Percentiles rank a stretch among this genome's conserved stretches.
phyloP scores from a whole-genome alignment of 2,329 filamentous ascomycete species.

The Alternaria panax region DNA sequence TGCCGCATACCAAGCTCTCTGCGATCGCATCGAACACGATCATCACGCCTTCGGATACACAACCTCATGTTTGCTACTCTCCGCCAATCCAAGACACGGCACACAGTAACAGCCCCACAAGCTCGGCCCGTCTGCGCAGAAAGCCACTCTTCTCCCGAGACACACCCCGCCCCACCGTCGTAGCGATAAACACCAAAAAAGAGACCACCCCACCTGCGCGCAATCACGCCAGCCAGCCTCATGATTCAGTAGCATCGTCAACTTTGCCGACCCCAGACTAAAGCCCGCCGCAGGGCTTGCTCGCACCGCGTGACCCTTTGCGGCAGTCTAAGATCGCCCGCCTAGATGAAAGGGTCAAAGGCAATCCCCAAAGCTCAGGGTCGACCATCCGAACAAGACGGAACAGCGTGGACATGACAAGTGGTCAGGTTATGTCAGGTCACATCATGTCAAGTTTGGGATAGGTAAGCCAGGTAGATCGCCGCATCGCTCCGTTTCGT shows the following conservation, averaged over 20 bases:
- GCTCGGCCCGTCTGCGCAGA: slow-evolving; percentile 12
- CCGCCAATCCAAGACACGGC: not conserved
- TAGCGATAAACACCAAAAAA: not conserved
- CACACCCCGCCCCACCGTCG: slow-evolving; percentile 5
- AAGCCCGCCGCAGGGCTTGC: not conserved
- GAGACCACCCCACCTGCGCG: slow-evolving; percentile 4
- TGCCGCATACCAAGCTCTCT: slow-evolving; percentile 2
- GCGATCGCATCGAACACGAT: not conserved
- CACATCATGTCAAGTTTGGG: slow-evolving; percentile 1
- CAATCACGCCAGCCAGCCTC: slow-evolving; percentile 1
- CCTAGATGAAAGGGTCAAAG: slow-evolving; percentile 2
- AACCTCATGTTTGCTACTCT: not conserved
- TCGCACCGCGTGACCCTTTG: slow-evolving; percentile 11
- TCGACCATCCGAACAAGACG: slow-evolving; percentile 1
- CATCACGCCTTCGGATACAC: not conserved
- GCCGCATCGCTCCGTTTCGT: not conserved
- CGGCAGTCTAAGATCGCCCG: slow-evolving; percentile 8
- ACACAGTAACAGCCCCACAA: slow-evolving; percentile 2
- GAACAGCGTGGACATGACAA: slow-evolving; percentile 10
- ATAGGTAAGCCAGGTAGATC: not conserved
- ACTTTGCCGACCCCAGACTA: slow-evolving; percentile 11
- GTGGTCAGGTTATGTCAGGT: slow-evolving; percentile 6
- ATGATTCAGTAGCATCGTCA: slow-evolving; percentile 2
- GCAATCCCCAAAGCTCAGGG: not conserved
- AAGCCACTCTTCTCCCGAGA: slow-evolving; percentile 4